Evolutionary conservation across 257 asterid genomes (phyloP), one percentile per base, ranked within the genome.

Genomic region (Avicennia marina): DNA sequence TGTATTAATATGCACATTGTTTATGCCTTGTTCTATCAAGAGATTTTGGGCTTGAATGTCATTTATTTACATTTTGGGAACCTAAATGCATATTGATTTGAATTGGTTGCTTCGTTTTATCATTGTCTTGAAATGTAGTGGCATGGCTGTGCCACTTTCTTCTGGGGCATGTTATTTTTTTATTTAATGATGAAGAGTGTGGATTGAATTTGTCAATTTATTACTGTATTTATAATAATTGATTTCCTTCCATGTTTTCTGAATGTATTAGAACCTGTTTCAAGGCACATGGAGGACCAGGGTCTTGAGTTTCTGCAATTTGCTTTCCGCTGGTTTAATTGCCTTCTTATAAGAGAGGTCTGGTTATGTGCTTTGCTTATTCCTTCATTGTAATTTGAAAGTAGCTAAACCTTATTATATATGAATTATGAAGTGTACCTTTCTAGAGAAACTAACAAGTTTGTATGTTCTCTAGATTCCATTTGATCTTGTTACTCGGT

Each of bases 301-400:
- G 98, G 98, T 62, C 98, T 93, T 58, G 97, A 93, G 45, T 93
- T 89, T 80, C 98, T 93, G 66, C 98, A 93, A 66, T 93, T 93
- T 78, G 84, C 98, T 63, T 93, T 93, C 81, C 95, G 98, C 66
- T 93, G 98, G 98, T 90, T 89, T 80, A 93, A 93, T 62, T 93
- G 99, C 71, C 94, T 93, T 47, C 87, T 89, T 46, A 93, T 89
- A 62, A 97, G 97, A 1, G 99, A 93, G 98, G 98, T 90, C 49
- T 36, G 80, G 29, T 51, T 63, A 36, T 49, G 26, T 62, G 15
- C 53, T 27, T 61, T 43, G 13, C 32, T 25, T 29, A 27, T 51
- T 51, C 18, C 7, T 10, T 46, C 4, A 16, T 17, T 21, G n/a
- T n/a, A n/a, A n/a, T n/a, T n/a, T n/a, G n/a, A n/a, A n/a, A n/a